Evolutionary conservation across 2,329 filamentous ascomycete species (phyloP), one percentile per base, ranked within the genome.

Genomic region (Emydomyces testavorans): DNA sequence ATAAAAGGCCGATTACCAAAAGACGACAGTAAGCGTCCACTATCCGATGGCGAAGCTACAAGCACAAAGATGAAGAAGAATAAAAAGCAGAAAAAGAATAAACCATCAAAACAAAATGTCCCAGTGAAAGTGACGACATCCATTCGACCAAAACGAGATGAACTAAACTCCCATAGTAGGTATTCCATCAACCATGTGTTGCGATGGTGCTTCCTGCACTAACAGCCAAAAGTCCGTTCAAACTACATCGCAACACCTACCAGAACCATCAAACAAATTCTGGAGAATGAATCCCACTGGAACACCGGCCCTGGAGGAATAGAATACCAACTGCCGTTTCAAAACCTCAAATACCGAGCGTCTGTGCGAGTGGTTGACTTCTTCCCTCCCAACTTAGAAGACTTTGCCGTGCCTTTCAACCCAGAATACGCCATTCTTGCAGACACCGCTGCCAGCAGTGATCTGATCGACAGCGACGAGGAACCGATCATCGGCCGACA

Each of bases 311-410:
- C 72, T 6, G 65, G 61, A 1, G 70, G 69, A 2, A 60, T 68
- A n/a, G 53, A 62, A 18, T 71, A 71, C 50, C 60, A 57, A 2
- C 58, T 89, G 0, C 85, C 88, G 0, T 94, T 94, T 58, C 72
- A 80, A 49, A 87, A 89, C 58, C 68, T 75, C 49, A 83, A 79
- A 35, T 88, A 88, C 60, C 77, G 79, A 39, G 71, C 78, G 18
- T 72, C 75, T 28, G 80, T 85, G 29, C 81, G 85, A n/a, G 81
- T 94, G 1, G 75, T 94, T 29, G 85, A 94, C 65, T 95, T 85
- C 62, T 78, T 75, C 50, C 90, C 90, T 0, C 65, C 72, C 2
- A 71, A 72, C 1, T 67, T 95, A 1, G 75, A 80, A 53, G 78
- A 90, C 50, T 95, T 95, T 61, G 71, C 83, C 2, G 57, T 71